Percentiles rank a stretch among this genome's conserved stretches.
These are phyloP conservation scores for Auriscalpium vulgare DNA, from an alignment of 768 basidiomycete genomes.

Conservation along the genomic window DNA sequence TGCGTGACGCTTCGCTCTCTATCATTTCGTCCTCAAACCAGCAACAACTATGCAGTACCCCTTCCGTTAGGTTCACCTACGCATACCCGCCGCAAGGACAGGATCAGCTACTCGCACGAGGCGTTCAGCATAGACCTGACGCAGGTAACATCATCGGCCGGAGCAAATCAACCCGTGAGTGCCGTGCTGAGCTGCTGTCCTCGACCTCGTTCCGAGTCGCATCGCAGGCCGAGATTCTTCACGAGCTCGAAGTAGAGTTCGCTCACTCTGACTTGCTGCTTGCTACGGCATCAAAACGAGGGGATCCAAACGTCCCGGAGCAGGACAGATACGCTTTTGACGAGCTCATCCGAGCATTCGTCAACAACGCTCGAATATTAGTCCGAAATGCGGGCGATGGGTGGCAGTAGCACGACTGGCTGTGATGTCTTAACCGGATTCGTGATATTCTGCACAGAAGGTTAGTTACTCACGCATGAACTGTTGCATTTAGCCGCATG, in stretches of 20 bases:
- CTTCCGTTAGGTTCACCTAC: constrained; percentile 59
- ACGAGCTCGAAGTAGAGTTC: constrained; percentile 90
- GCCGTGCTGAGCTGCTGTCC: constrained; percentile 15
- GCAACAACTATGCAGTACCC: constrained; percentile 33
- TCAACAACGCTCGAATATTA: constrained; percentile 89
- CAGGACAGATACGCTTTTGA: constrained; percentile 74
- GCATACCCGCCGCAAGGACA: constrained; percentile 72
- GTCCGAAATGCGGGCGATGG: constrained; percentile 65
- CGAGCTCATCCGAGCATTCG: constrained; percentile 84
- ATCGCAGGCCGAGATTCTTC: constrained; percentile 49
- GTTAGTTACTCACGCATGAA: neutral
- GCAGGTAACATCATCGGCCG: constrained; percentile 61
- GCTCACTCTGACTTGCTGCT: constrained; percentile 65
- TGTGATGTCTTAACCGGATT: neutral
- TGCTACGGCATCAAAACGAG: constrained; percentile 60
- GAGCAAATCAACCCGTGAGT: constrained; percentile 41
- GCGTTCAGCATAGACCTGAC: constrained; percentile 92
- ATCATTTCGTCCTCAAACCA: neutral
- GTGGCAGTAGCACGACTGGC: constrained; percentile 28
- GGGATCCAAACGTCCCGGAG: constrained; percentile 50
- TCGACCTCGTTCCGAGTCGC: neutral
- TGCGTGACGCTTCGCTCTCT: constrained; percentile 29
- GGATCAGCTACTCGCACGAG: constrained; percentile 90
- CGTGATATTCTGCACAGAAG: neutral
- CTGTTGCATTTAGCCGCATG: neutral